phyloP scores from a whole-genome alignment of 2,329 filamentous ascomycete species.

The Trichophyton equinum region DNA sequence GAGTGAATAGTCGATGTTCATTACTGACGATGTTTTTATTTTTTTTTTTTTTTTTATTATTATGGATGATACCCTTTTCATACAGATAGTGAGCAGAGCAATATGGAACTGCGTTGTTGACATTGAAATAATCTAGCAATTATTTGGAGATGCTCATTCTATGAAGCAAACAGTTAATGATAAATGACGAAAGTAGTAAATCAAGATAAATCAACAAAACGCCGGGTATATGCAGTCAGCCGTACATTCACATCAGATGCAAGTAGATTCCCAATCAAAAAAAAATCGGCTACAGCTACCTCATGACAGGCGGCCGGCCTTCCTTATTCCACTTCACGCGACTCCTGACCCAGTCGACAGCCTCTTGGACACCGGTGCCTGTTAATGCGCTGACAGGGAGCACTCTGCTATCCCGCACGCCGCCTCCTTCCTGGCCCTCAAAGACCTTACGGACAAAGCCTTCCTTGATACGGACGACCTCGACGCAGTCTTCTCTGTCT shows the following conservation, averaged over 20 bases:
- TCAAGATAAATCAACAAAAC: neutral
- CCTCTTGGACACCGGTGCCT: conserved; percentile 72
- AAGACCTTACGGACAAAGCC: conserved; percentile 90
- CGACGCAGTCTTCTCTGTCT: conserved; percentile 91
- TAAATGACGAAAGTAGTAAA: neutral
- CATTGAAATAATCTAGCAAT: too few species aligned
- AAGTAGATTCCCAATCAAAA: neutral
- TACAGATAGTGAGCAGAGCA: too few species aligned
- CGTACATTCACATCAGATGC: neutral
- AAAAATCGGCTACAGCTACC: conserved; percentile 35
- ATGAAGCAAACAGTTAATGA: neutral
- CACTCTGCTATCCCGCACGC: conserved; percentile 80
- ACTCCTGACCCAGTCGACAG: conserved; percentile 90
- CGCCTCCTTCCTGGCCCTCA: conserved; percentile 78
- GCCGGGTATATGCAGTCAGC: neutral
- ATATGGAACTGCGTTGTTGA: neutral
- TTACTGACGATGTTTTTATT: neutral
- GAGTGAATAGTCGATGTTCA: neutral
- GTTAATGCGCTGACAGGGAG: conserved; percentile 82
- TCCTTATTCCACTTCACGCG: conserved; percentile 96
- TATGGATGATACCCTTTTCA: conserved; percentile 3
- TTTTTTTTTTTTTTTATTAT: neutral
- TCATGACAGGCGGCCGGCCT: conserved; percentile 79
- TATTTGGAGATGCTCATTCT: too few species aligned
- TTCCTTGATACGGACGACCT: conserved; percentile 95